Conservation (phyloP, 2,329 filamentous ascomycete species). For the Phaeoacremonium minimum region DNA sequence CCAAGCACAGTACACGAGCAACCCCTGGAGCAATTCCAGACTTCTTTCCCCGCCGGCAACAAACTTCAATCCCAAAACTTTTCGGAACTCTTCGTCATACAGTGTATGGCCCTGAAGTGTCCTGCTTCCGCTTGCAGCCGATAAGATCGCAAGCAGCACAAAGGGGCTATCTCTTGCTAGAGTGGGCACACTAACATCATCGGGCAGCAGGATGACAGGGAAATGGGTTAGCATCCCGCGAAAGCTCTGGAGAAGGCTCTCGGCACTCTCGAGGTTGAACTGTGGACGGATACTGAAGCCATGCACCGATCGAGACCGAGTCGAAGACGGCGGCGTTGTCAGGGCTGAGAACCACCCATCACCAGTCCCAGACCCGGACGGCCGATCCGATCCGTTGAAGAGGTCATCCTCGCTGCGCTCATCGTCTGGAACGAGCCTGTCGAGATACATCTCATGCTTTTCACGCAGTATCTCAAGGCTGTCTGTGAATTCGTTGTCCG, state of each 20-base stretch:
- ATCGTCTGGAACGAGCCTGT: conserved; percentile 18
- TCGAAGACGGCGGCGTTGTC: conserved; percentile 20
- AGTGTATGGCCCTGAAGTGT: conserved; percentile 42
- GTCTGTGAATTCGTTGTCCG: conserved; percentile 25
- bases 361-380: conserved; percentile 10
- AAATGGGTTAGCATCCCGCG: conserved; percentile 35
- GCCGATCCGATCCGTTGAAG: conserved; percentile 9
- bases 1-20: conserved; percentile 56
- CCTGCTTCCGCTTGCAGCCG: conserved; percentile 42
- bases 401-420: conserved; percentile 9
- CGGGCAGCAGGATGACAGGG: conserved; percentile 36
- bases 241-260: conserved; percentile 38
- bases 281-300: conserved; percentile 31
- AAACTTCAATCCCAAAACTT: conserved; percentile 51
- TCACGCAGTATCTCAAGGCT: conserved; percentile 37
- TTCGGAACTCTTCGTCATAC: conserved; percentile 55
- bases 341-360: conserved; percentile 15
- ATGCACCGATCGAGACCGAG: conserved; percentile 25
- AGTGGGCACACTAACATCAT: conserved; percentile 33
- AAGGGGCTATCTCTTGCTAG: conserved; percentile 45
- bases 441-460: conserved; percentile 35
- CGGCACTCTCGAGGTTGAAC: conserved; percentile 52
- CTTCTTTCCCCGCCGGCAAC: conserved; percentile 53
- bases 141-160: conserved; percentile 48
- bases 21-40: conserved; percentile 51